Evolutionary conservation across 2,329 filamentous ascomycete species (phyloP), one percentile per base, ranked within the genome.

Genomic region (Davidsoniella neocaledoniae): DNA sequence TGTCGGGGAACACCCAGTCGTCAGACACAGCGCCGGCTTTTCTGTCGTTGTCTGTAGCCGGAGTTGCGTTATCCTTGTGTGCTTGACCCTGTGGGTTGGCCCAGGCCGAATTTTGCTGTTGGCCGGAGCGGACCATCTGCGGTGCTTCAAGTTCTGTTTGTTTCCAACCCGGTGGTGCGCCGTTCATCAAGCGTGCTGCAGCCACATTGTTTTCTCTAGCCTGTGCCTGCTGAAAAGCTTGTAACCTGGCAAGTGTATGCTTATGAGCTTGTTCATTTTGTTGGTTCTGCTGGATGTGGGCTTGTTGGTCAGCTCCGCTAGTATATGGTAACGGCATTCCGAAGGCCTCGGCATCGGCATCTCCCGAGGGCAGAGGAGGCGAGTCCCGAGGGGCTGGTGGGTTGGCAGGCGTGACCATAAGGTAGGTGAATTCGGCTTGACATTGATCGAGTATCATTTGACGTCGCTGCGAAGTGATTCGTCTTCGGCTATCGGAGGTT

Each of bases 1-100:
- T 73, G 52, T 95, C 87, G 49, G 90, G 86, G 57, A 98, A 98
- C 59, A 93, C 88, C 91, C 91, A 98, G 7, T 76, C 85, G 59
- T 94, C 88, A 0, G 73, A 61, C 52, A 83, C 79, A 3, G 83
- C 79, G 3, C 21, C 37, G 0, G 46, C 19, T 16, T 52, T 54
- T 14, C 47, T 53, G 10, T 56, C 55, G 21, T 25, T 7, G 14
- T 49, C 25, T 33, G 43, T 8, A 38, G 9, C 23, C 26, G 40
- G 36, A 14, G 40, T 36, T 10, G 6, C n/a, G 7, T 16, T 37
- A 12, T 37, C 42, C 40, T 37, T 43, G 19, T 8, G 21, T 12
- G 46, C 12, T 16, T 41, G 48, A 14, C 25, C 17, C 9, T 49
- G 39, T 26, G 33, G 33, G 33, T 43, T 49, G 2, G 6, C 19